Conservation (phyloP, 148 eudicot genomes). For the Simmondsia chinensis region DNA sequence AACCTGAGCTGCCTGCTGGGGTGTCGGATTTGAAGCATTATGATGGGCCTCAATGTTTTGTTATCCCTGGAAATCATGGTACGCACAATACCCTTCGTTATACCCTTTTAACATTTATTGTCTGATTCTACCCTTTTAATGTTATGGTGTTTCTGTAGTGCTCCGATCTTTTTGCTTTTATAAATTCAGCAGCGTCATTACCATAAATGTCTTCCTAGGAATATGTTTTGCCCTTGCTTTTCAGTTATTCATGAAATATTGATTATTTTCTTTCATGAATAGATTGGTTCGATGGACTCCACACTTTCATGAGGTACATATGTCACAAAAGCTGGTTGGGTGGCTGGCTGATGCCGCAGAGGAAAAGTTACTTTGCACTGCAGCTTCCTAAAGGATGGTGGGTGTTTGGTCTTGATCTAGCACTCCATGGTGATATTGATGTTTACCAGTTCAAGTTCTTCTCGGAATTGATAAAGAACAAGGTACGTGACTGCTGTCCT, state of each 20-base stretch:
- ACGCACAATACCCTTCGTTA: too few species aligned
- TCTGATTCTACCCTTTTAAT: slow-evolving; percentile 1
- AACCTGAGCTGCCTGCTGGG: slow-evolving; percentile 87
- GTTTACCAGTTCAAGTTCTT: slow-evolving; percentile 96
- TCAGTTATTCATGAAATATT: neutral
- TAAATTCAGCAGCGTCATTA: too few species aligned
- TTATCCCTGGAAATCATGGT: slow-evolving; percentile 99
- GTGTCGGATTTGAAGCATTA: slow-evolving; percentile 57
- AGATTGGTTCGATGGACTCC: slow-evolving; percentile 99
- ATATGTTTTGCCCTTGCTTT: too few species aligned
- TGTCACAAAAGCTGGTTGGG: slow-evolving; percentile 99
- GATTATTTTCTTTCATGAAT: slow-evolving; percentile 4
- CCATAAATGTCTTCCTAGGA: too few species aligned
- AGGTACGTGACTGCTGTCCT: slow-evolving; percentile 34
- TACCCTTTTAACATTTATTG: too few species aligned
- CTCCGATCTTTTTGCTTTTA: too few species aligned
- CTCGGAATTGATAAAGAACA: slow-evolving; percentile 62
- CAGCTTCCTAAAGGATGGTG: slow-evolving; percentile 96
- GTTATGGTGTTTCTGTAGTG: too few species aligned
- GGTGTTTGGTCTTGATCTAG: slow-evolving; percentile 96
- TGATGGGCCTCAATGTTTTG: slow-evolving; percentile 93
- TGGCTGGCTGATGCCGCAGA: slow-evolving; percentile 99
- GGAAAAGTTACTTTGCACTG: slow-evolving; percentile 94
- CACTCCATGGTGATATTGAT: slow-evolving; percentile 95
- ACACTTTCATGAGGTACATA: slow-evolving; percentile 93